These are phyloP conservation scores for Penicillium arizonense DNA, from an alignment of 495 filamentous ascomycete species.

Conservation along the genomic window DNA sequence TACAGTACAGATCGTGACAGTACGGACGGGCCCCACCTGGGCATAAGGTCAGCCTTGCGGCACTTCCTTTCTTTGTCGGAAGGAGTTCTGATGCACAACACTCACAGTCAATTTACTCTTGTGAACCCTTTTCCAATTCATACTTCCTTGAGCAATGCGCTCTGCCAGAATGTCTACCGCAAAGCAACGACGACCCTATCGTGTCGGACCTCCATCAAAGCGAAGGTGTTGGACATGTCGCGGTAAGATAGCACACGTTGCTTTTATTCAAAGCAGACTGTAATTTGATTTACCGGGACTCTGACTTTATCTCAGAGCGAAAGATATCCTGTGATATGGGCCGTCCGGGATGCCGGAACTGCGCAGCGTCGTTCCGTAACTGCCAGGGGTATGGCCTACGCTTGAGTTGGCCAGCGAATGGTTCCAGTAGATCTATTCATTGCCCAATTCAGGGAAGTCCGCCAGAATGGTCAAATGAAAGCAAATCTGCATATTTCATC, in stretches of 20 bases:
- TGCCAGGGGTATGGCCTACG: conserved; percentile 13
- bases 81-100: too few relatives aligned
- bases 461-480: neutral
- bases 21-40: too few relatives aligned
- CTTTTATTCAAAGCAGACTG: neutral
- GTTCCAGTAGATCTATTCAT: neutral
- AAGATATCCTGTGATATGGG: conserved; percentile 4
- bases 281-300: neutral
- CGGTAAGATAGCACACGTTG: neutral
- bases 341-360: conserved; percentile 2
- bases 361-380: neutral
- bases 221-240: conserved; percentile 7
- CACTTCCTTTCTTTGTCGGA: too few relatives aligned
- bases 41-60: too few relatives aligned
- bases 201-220: conserved; percentile 2
- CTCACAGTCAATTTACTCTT: too few relatives aligned
- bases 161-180: neutral
- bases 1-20: too few relatives aligned
- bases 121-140: too few relatives aligned
- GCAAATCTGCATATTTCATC: neutral
- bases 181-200: conserved; percentile 2
- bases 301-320: neutral
- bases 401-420: conserved; percentile 8
- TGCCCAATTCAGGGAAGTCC: neutral
- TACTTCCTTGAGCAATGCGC: too few relatives aligned